A percentile compares a stretch with the other conserved stretches of the same genome.
phyloP scores from a whole-genome alignment of 176 grass and related monocot genomes.

The Cocos nucifera region DNA sequence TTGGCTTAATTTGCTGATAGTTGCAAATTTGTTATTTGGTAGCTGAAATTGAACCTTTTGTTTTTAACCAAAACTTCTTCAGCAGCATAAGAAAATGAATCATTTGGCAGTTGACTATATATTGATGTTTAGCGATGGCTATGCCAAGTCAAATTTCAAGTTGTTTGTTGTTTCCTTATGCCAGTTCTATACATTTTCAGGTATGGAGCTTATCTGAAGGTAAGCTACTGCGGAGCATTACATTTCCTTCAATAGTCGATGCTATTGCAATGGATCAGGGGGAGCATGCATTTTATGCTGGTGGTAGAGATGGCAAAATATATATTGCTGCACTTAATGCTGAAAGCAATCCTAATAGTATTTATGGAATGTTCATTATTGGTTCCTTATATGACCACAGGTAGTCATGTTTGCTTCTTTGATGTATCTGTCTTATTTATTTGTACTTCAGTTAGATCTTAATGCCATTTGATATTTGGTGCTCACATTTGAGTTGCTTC shows the following conservation, averaged over 20 bases:
- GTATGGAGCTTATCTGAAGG: slow-evolving; percentile 74
- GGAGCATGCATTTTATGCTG: slow-evolving; percentile 85
- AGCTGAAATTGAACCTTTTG: too few species aligned
- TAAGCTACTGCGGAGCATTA: slow-evolving; percentile 59
- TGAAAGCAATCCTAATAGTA: slow-evolving; percentile 34
- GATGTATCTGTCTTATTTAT: slow-evolving; percentile 2
- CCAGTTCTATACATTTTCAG: slow-evolving; percentile 24
- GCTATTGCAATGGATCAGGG: slow-evolving; percentile 50
- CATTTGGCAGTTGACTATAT: too few species aligned
- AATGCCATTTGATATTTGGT: too few species aligned
- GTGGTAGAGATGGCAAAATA: slow-evolving; percentile 84
- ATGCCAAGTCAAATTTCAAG: too few species aligned
- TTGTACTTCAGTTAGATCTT: too few species aligned
- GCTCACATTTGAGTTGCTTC: too few species aligned
- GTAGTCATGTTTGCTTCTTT: slow-evolving; percentile 12
- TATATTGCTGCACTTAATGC: slow-evolving; percentile 71
- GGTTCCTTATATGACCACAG: slow-evolving; percentile 63
- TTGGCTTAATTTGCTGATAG: too few species aligned
- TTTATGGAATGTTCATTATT: slow-evolving; percentile 40
- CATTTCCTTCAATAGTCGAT: slow-evolving; percentile 51
- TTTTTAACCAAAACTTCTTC: too few species aligned
- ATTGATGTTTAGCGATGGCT: too few species aligned
- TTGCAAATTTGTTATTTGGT: too few species aligned
- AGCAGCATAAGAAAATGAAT: too few species aligned
- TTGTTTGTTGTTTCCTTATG: slow-evolving; percentile 1